Percentiles rank a stretch among this genome's conserved stretches.
Evolutionary conservation across 345 rosid genomes (phyloP).

Genomic region (Acer yangbiense): DNA sequence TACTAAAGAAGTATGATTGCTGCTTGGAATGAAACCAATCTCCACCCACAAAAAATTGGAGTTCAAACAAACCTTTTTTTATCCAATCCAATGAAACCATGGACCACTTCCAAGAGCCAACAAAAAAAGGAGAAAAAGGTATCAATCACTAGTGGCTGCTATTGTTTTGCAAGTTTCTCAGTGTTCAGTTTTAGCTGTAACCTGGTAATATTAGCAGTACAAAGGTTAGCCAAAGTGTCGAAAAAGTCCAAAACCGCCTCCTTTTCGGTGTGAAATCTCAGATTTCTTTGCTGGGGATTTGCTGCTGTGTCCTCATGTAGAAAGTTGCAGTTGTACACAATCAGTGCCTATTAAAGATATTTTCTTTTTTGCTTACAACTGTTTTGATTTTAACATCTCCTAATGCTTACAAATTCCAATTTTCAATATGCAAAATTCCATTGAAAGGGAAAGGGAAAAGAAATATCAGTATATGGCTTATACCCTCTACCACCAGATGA

Average conservation of each 20-base stretch:
- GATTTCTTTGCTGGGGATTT: conserved; percentile 1
- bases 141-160: conserved; percentile 12
- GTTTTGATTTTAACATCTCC: conserved; percentile 28
- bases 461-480: conserved; percentile 15
- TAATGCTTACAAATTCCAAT: conserved; percentile 4
- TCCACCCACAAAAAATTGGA: conserved; percentile 17
- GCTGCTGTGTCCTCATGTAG: not conserved
- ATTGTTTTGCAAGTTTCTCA: not conserved
- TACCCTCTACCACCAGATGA: conserved; percentile 18
- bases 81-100: not conserved
- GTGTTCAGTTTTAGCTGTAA: not conserved
- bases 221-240: not conserved
- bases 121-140: conserved; percentile 12
- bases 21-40: conserved; percentile 9
- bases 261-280: not conserved
- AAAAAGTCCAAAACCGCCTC: too few species aligned
- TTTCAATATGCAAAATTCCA: not conserved
- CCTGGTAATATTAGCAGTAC: not conserved
- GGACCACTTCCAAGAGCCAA: conserved; percentile 22
- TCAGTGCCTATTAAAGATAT: conserved; percentile 10
- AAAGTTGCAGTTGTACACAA: not conserved
- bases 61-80: conserved; percentile 14
- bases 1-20: conserved; percentile 2
- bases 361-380: conserved; percentile 27
- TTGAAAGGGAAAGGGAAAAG: not conserved